Evolutionary conservation across 306 rosid genomes (phyloP), one percentile per base, ranked within the genome.

Genomic region (Alnus glutinosa): DNA sequence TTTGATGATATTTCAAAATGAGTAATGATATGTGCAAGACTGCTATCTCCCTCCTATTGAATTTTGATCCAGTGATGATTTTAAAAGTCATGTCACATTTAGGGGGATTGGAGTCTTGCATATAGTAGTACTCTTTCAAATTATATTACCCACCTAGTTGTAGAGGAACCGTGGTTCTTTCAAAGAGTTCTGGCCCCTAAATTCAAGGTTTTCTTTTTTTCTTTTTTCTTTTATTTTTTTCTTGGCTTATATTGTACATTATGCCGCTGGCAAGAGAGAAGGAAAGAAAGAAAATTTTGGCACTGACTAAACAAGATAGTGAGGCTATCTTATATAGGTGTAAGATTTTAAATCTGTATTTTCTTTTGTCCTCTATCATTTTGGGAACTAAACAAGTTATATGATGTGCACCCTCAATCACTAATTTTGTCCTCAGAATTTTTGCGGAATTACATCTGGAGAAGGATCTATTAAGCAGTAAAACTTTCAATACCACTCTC

Each of bases 91-190:
- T 23, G 28, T 23, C 28, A 23, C 28, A 23, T 23, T 23, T 23
- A 23, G 28, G 28, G 28, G 28, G 28, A 23, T 23, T 23, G 28
- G 28, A 23, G 28, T 23, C 28, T 23, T 23, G 28, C 28, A 23
- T 23, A 23, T 23, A 0, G 28, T 23, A 23, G 28, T 23, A 23
- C 28, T 23, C 28, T 23, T 23, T 23, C 28, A 23, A 23, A 47
- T 37, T 49, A 14, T 14, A 54, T 64, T 39, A 1, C 63, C 79
- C 62, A 76, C 30, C 34, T 84, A 39, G 71, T 15, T 48, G 50
- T 49, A 48, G 51, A 49, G 46, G 47, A 48, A 13, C 73, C 71
- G 4, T 3, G 47, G 75, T 68, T 30, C 68, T 36, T 48, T 62
- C 32, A 44, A 51, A 70, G 78, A 46, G 70, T 80, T 61, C 44